Evolutionary conservation across 2,329 filamentous ascomycete species (phyloP).

Genomic region (Aspergillus arachidicola): DNA sequence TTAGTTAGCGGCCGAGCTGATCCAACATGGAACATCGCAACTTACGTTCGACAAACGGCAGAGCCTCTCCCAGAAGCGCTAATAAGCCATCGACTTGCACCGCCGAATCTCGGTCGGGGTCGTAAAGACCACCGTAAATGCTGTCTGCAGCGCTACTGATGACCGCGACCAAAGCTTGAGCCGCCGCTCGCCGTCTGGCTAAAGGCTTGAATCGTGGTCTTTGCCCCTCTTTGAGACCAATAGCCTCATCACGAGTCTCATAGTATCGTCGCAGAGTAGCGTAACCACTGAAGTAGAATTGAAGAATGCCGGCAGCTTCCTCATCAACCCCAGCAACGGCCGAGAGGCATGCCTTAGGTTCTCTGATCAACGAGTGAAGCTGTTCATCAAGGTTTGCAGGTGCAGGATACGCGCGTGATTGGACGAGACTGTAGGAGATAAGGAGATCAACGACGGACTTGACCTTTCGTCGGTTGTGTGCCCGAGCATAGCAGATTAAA

Average conservation of each 20-base stretch:
- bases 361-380: conserved; percentile 69
- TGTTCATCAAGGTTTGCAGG: conserved; percentile 71
- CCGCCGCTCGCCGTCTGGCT: conserved; percentile 69
- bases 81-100: conserved; percentile 87
- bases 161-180: conserved; percentile 75
- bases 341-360: conserved; percentile 71
- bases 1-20: conserved; percentile 17
- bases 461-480: conserved; percentile 76
- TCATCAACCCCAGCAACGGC: conserved; percentile 73
- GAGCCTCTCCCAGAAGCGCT: conserved; percentile 78
- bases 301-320: conserved; percentile 79
- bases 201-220: conserved; percentile 55
- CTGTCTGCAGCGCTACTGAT: conserved; percentile 85
- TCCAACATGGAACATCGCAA: conserved; percentile 10
- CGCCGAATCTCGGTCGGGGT: conserved; percentile 76
- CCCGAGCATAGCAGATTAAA: conserved; percentile 86
- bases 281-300: conserved; percentile 86
- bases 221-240: conserved; percentile 40
- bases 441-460: conserved; percentile 84
- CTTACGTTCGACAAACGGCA: conserved; percentile 70
- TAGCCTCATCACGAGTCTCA: conserved; percentile 75
- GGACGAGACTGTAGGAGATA: conserved; percentile 82
- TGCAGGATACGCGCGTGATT: conserved; percentile 79
- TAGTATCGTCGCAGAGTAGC: conserved; percentile 90
- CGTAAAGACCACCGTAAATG: conserved; percentile 87